A percentile compares a stretch with the other conserved stretches of the same genome.
phyloP scores from a whole-genome alignment of 768 basidiomycete species.

The Boletellus ananas region DNA sequence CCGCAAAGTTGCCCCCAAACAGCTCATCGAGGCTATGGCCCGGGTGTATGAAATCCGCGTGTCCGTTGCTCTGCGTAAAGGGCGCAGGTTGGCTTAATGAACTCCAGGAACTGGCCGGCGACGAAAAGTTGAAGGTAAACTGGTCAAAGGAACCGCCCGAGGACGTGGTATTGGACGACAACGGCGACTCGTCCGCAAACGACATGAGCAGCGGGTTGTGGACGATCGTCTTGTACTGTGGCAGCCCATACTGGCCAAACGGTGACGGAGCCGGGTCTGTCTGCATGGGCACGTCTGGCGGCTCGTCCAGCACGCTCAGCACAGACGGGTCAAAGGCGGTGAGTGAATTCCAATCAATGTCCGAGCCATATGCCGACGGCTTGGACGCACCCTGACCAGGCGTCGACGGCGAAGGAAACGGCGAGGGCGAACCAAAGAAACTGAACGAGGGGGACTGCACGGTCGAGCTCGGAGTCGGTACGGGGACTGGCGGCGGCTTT shows the following conservation, averaged over 20 bases:
- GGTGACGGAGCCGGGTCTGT: conserved; percentile 49
- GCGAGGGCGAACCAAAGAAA: conserved; percentile 24
- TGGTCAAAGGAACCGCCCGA: conserved; percentile 27
- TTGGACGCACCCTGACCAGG: conserved; percentile 33
- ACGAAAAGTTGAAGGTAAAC: conserved; percentile 45
- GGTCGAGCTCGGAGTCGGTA: conserved; percentile 20
- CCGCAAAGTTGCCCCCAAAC: conserved; percentile 40
- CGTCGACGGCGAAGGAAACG: conserved; percentile 21
- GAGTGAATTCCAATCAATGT: conserved; percentile 60
- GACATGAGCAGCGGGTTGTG: conserved; percentile 84
- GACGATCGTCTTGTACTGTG: conserved; percentile 71
- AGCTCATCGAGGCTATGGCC: conserved; percentile 40
- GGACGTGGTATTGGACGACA: conserved; percentile 19
- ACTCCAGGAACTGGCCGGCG: conserved; percentile 32
- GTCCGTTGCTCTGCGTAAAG: conserved; percentile 17
- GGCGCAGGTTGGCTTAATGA: conserved; percentile 14
- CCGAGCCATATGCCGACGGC: conserved; percentile 17
- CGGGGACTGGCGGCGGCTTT: conserved; percentile 30
- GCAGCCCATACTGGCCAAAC: conserved; percentile 48
- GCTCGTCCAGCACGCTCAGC: conserved; percentile 63
- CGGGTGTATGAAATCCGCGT: conserved; percentile 24
- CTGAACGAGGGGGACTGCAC: conserved; percentile 21
- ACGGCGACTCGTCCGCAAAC: conserved; percentile 55
- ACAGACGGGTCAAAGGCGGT: conserved; percentile 68
- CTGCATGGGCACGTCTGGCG: conserved; percentile 53